Evolutionary conservation across 2,329 filamentous ascomycete genomes (phyloP).

Genomic region (Talaromyces sp.): DNA sequence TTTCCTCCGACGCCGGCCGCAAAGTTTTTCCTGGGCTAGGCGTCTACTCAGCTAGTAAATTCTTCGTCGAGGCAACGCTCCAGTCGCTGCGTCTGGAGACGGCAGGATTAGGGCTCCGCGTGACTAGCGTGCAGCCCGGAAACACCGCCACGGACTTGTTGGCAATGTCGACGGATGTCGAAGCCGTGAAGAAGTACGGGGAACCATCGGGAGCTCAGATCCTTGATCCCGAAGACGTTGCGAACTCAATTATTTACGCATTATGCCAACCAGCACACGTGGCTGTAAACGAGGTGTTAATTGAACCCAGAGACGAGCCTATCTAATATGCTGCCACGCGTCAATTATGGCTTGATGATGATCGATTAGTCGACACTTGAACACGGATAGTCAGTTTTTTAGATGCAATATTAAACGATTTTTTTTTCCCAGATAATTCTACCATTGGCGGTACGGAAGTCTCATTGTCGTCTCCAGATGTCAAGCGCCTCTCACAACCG

Average conservation of each 20-base stretch:
- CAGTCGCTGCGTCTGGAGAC: conserved; percentile 71
- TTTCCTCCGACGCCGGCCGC: conserved; percentile 74
- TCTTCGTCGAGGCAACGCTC: conserved; percentile 79
- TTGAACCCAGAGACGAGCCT: conserved; percentile 71
- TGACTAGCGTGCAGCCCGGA: conserved; percentile 70
- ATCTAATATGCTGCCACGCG: conserved; percentile 43
- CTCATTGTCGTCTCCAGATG: too few relatives aligned
- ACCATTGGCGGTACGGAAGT: too few relatives aligned
- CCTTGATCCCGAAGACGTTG: conserved; percentile 67
- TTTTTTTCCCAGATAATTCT: too few relatives aligned
- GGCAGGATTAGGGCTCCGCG: conserved; percentile 63
- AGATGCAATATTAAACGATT: too few relatives aligned
- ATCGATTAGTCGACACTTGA: too few relatives aligned
- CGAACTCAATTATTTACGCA: conserved; percentile 66
- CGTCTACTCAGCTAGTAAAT: conserved; percentile 77
- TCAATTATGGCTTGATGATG: neutral
- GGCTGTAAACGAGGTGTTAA: conserved; percentile 72
- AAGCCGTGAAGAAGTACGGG: conserved; percentile 73
- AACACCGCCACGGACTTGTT: conserved; percentile 70
- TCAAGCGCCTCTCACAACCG: too few relatives aligned
- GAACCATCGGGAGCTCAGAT: conserved; percentile 70
- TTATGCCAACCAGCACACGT: conserved; percentile 69
- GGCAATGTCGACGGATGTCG: conserved; percentile 66
- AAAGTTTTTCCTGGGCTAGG: conserved; percentile 77
- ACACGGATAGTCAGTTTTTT: too few relatives aligned